Conservation (phyloP, 2,329 filamentous ascomycete genomes). For the Cercospora sp. region DNA sequence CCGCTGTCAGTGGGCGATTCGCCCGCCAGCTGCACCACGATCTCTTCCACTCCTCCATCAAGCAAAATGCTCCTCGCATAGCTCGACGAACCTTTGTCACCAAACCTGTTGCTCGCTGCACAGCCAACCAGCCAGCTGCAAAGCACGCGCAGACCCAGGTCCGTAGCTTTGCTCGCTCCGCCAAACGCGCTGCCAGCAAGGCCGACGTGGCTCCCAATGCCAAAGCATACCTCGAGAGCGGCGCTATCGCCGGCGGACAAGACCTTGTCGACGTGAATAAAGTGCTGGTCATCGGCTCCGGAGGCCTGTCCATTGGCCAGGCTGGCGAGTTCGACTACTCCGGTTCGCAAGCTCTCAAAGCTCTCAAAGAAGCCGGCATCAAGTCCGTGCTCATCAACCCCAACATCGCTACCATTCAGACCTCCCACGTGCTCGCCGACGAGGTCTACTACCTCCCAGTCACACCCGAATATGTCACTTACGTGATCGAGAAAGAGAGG, state of each 20-base stretch:
- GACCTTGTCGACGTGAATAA: conserved; percentile 90
- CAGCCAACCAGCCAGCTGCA: conserved; percentile 16
- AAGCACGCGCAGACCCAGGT: conserved; percentile 25
- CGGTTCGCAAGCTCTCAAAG: conserved; percentile 93
- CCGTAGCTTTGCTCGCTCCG: conserved; percentile 33
- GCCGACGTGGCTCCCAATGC: conserved; percentile 74
- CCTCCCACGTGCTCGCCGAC: conserved; percentile 91
- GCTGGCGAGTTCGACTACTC: conserved; percentile 99
- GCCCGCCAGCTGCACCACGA: conserved; percentile 36
- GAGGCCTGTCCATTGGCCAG: conserved; percentile 94
- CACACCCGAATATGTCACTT: conserved; percentile 94
- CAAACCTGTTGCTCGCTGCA: conserved; percentile 21
- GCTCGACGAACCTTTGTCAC: conserved; percentile 35
- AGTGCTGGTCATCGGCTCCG: conserved; percentile 92
- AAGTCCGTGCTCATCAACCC: conserved; percentile 92
- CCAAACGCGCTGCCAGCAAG: conserved; percentile 36
- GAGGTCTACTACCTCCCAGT: conserved; percentile 98
- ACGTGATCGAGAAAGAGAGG: conserved; percentile 93
- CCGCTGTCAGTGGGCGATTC: conserved; percentile 39
- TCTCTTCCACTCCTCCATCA: conserved; percentile 30
- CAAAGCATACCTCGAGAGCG: conserved; percentile 85
- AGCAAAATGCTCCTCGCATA: conserved; percentile 29
- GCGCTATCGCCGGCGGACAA: conserved; percentile 73
- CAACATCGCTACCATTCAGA: conserved; percentile 98
- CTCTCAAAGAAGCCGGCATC: conserved; percentile 91